Evolutionary conservation across 2,329 filamentous ascomycete genomes (phyloP), one percentile per base, ranked within the genome.

Genomic region (Hymenoscyphus albidus): DNA sequence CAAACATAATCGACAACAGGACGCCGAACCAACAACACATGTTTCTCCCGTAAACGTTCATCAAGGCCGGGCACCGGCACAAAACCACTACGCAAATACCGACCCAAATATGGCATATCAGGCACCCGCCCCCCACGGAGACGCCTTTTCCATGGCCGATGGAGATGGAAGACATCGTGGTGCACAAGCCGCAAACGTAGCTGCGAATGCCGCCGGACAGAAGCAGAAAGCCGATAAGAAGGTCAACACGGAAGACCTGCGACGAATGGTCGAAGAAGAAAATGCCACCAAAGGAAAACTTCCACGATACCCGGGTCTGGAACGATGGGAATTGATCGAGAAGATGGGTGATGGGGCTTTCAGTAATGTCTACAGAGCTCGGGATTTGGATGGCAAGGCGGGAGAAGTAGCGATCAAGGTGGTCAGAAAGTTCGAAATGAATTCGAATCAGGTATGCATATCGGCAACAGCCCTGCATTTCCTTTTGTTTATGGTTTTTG

Each of bases 311-410:
- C 91, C 92, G 0, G 92, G 92, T 44, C 81, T 96, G 48, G 92
- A 96, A 72, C 82, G 93, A 74, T 99, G 91, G 89, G 86, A 89
- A 62, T 81, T 97, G 40, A 65, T 95, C 61, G 93, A 97, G 79
- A 98, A 98, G 84, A 99, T 99, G 94, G 95, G 95, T 69, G 95
- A 98, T 72, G 95, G 95, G 67, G 95, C 95, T 66, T 99, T 99
- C 83, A 98, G 94, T 82, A 98, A 98, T 74, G 95, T 99, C 69
- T 99, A 98, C 78, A 88, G 92, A 48, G 95, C 95, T 44, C 85
- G 84, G 70, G 95, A 99, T 76, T 76, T 80, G 6, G 83, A 87
- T 5, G 90, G 91, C 51, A 82, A 88, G 68, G 85, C 85, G 68
- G 87, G 86, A 70, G 89, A 98, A 76, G 93, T 95, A 40, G 95